A percentile compares a stretch with the other conserved stretches of the same genome.
Conservation (phyloP, 2,329 filamentous ascomycete genomes). For the Aspergillus persii region DNA sequence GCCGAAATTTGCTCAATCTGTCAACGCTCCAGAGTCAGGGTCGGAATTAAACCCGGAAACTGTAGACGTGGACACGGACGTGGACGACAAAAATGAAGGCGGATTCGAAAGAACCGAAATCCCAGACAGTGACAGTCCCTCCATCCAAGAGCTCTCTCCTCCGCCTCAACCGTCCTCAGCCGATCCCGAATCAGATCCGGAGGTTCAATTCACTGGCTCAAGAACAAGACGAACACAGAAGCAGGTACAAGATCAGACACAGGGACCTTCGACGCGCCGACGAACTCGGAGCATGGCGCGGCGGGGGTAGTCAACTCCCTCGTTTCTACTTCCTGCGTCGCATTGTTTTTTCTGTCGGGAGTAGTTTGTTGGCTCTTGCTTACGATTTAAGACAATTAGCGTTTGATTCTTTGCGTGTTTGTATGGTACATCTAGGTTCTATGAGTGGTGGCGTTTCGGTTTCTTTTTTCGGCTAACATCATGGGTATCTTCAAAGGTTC, state of each 20-base stretch:
- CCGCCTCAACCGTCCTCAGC: conserved; percentile 5
- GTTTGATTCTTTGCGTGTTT: background rate
- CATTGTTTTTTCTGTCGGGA: too few species aligned
- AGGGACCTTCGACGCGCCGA: conserved; percentile 19
- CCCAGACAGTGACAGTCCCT: conserved; percentile 1
- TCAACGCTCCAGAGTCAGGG: background rate
- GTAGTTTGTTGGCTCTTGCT: background rate
- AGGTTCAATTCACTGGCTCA: background rate
- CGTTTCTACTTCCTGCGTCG: too few species aligned
- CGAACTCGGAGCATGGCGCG: conserved; percentile 20
- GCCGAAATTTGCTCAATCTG: background rate
- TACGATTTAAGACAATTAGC: background rate
- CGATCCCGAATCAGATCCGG: conserved; percentile 8
- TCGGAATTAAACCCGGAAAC: background rate
- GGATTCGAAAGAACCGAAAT: conserved; percentile 8
- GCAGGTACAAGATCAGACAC: background rate
- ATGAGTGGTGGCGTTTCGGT: background rate
- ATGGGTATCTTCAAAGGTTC: background rate
- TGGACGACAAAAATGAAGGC: conserved; percentile 2
- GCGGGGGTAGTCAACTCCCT: background rate
- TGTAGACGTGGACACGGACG: background rate
- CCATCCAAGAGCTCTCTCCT: conserved; percentile 12
- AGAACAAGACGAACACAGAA: background rate
- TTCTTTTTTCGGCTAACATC: background rate
- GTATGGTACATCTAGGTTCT: background rate